These are phyloP conservation scores for Blastobotrys attinorum DNA, from an alignment of 805 yeast species.

Conservation along the genomic window DNA sequence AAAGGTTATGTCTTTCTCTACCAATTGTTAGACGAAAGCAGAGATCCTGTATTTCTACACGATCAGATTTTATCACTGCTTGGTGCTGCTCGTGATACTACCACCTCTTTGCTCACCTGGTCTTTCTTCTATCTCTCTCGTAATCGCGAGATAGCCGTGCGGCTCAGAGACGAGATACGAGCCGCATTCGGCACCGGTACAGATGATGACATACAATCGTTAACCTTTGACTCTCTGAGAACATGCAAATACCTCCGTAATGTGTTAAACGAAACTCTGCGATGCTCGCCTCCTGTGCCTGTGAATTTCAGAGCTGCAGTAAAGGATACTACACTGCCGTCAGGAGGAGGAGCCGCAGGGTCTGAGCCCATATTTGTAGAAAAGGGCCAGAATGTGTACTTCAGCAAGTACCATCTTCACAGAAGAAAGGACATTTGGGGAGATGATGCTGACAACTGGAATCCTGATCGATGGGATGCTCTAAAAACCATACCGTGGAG, in stretches of 20 bases:
- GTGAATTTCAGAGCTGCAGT: constrained; percentile 35
- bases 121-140: constrained; percentile 36
- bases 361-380: constrained; percentile 29
- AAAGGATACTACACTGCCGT: constrained; percentile 38
- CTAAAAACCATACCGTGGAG: constrained; percentile 30
- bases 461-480: constrained; percentile 38
- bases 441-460: constrained; percentile 32
- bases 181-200: constrained; percentile 19
- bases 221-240: constrained; percentile 36
- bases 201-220: constrained; percentile 6
- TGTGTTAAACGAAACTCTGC: constrained; percentile 37
- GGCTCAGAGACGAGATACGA: constrained; percentile 27
- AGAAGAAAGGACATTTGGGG: constrained; percentile 34
- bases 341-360: constrained; percentile 38
- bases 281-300: constrained; percentile 42
- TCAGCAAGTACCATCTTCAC: constrained; percentile 35
- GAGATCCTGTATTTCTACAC: constrained; percentile 37
- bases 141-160: constrained; percentile 32
- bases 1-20: constrained; percentile 40
- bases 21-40: constrained; percentile 38
- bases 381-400: constrained; percentile 33
- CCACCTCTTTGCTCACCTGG: constrained; percentile 40
- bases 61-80: constrained; percentile 42
- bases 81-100: constrained; percentile 44
- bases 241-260: constrained; percentile 36